These are phyloP conservation scores for Epichloe coenophiala DNA, from an alignment of 2,329 filamentous ascomycete genomes.

Conservation along the genomic window DNA sequence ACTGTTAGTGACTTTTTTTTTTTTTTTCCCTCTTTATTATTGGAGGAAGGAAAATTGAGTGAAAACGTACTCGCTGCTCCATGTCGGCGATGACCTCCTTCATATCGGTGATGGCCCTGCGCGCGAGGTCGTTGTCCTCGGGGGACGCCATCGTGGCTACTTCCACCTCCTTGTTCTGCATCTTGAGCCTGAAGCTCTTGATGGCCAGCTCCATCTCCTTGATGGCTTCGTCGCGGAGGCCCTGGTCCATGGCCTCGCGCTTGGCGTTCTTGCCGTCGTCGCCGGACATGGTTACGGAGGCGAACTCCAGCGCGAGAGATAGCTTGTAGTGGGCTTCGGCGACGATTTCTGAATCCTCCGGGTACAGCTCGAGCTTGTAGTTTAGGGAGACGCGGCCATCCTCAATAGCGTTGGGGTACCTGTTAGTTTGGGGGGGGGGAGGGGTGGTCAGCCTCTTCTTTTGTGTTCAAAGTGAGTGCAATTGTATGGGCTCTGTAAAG, in stretches of 20 bases:
- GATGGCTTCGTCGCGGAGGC: slow-evolving; percentile 56
- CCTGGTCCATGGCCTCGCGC: slow-evolving; percentile 48
- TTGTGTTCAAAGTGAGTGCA: not conserved
- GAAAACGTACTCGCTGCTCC: slow-evolving; percentile 50
- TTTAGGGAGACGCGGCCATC: slow-evolving; percentile 68
- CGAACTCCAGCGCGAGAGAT: slow-evolving; percentile 87
- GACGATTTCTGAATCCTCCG: slow-evolving; percentile 68
- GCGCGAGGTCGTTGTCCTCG: slow-evolving; percentile 51
- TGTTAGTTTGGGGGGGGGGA: slow-evolving; percentile 14
- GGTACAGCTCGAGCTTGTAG: slow-evolving; percentile 66
- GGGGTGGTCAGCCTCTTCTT: not conserved
- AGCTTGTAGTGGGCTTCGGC: slow-evolving; percentile 96
- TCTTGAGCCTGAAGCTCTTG: slow-evolving; percentile 55
- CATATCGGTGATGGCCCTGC: slow-evolving; percentile 54
- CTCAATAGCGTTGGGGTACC: slow-evolving; percentile 72
- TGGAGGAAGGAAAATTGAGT: not conserved
- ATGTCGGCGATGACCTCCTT: slow-evolving; percentile 70
- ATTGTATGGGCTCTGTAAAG: not conserved
- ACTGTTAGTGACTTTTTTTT: not conserved
- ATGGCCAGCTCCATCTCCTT: slow-evolving; percentile 62
- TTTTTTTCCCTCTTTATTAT: not conserved
- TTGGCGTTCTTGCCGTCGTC: slow-evolving; percentile 31
- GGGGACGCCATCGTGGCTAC: slow-evolving; percentile 46
- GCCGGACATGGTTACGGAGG: slow-evolving; percentile 55
- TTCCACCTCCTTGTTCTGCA: slow-evolving; percentile 55